phyloP scores from a whole-genome alignment of 805 yeast genomes.

The Candida rishiriensis region DNA sequence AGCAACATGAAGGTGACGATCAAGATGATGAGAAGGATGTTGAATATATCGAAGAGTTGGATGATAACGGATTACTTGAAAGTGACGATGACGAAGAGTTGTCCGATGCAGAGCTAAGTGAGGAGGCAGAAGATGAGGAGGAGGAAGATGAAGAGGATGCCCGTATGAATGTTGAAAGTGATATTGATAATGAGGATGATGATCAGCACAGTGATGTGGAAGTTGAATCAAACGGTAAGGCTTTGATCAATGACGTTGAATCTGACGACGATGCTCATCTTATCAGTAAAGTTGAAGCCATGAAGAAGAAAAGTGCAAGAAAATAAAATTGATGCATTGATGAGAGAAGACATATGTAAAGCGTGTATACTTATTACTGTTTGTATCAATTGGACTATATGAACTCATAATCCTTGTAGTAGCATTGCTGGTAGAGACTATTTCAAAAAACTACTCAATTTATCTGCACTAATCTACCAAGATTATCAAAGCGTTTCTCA shows the following conservation, averaged over 20 bases:
- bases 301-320: conserved; percentile 3
- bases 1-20: conserved; percentile 23
- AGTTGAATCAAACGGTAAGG: conserved; percentile 22
- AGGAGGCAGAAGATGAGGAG: conserved; percentile 19
- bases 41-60: conserved; percentile 70
- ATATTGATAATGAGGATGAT: conserved; percentile 49
- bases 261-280: conserved; percentile 16
- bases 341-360: too few species aligned
- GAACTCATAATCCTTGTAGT: too few species aligned
- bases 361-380: too few species aligned
- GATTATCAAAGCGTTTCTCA: too few species aligned
- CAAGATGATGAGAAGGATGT: conserved; percentile 44
- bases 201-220: conserved; percentile 38
- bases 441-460: too few species aligned
- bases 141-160: conserved; percentile 21
- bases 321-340: too few species aligned
- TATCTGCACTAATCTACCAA: too few species aligned
- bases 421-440: too few species aligned
- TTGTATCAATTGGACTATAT: too few species aligned
- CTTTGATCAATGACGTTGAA: conserved; percentile 7
- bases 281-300: conserved; percentile 5
- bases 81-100: conserved; percentile 24
- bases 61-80: conserved; percentile 38
- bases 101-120: conserved; percentile 15
- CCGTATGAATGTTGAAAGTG: conserved; percentile 38